These are phyloP conservation scores for Talaromyces pinophilus DNA, from an alignment of 2,329 filamentous ascomycete genomes.

Conservation along the genomic window DNA sequence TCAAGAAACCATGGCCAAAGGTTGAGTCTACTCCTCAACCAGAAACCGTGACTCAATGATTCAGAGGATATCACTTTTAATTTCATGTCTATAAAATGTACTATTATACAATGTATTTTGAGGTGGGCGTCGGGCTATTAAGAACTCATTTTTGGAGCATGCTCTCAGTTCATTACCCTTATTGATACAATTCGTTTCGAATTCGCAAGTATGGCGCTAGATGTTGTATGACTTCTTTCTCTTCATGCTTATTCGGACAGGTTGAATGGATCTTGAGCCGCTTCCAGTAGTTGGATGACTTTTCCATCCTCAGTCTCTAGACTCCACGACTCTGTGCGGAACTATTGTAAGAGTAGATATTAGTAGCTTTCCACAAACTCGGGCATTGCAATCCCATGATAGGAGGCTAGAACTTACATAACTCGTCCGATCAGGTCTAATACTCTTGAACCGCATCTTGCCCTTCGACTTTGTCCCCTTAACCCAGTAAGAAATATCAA, in stretches of 20 bases:
- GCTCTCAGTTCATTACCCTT: constrained; percentile 11
- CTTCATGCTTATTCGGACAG: constrained; percentile 37
- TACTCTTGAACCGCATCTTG: constrained; percentile 78
- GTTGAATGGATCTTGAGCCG: constrained; percentile 69
- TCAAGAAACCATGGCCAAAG: constrained; percentile 78
- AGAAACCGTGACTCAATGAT: constrained; percentile 11
- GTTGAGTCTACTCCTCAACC: constrained; percentile 31
- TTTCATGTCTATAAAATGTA: constrained; percentile 34
- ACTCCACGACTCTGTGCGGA: constrained; percentile 90
- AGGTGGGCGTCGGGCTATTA: constrained; percentile 14
- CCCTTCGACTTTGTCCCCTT: constrained; percentile 72
- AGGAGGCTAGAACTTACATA: constrained; percentile 47
- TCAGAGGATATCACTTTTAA: constrained; percentile 21
- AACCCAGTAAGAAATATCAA: constrained; percentile 84
- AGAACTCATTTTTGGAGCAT: constrained; percentile 18
- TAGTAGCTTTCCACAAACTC: not conserved
- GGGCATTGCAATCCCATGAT: not conserved
- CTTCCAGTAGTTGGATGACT: constrained; percentile 75
- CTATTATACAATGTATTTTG: constrained; percentile 37
- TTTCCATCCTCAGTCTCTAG: constrained; percentile 67
- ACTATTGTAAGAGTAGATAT: constrained; percentile 48
- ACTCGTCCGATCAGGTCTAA: constrained; percentile 65
- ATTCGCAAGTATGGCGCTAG: not conserved
- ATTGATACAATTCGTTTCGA: constrained; percentile 2
- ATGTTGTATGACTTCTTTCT: not conserved